Evolutionary conservation across 2,329 filamentous ascomycete genomes (phyloP).

Genomic region (Cladophialophora exuberans): DNA sequence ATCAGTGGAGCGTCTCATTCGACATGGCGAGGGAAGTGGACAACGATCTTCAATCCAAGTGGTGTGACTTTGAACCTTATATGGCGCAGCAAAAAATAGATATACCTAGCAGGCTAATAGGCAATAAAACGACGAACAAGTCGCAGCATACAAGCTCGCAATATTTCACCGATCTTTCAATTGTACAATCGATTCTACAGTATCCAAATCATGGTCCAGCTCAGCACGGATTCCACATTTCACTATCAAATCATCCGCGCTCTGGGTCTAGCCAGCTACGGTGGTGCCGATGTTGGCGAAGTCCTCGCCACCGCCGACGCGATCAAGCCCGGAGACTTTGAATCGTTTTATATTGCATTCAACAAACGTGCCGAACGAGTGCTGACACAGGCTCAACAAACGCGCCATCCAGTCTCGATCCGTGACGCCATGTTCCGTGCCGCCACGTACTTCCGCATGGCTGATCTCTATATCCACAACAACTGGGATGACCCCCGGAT

Average conservation of each 20-base stretch:
- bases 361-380: slow-evolving; percentile 17
- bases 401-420: slow-evolving; percentile 13
- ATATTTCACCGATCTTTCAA: too few relatives aligned
- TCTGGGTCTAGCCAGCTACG: slow-evolving; percentile 18
- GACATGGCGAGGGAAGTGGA: too few relatives aligned
- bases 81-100: too few relatives aligned
- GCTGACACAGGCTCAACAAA: slow-evolving; percentile 4
- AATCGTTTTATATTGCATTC: slow-evolving; percentile 22
- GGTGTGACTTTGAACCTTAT: too few relatives aligned
- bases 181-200: neutral
- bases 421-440: slow-evolving; percentile 44
- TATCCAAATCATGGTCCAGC: slow-evolving; percentile 14
- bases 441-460: slow-evolving; percentile 47
- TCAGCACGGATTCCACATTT: slow-evolving; percentile 29
- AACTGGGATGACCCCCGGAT: slow-evolving; percentile 49
- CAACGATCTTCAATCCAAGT: too few relatives aligned
- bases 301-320: slow-evolving; percentile 26
- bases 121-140: too few relatives aligned
- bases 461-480: slow-evolving; percentile 48
- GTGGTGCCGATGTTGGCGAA: slow-evolving; percentile 28
- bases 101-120: too few relatives aligned
- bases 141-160: too few relatives aligned
- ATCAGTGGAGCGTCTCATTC: too few relatives aligned
- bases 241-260: slow-evolving; percentile 28
- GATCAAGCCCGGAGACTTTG: slow-evolving; percentile 30